Conservation (phyloP, 176 grass and related monocot species). For the Oryza meridionalis region DNA sequence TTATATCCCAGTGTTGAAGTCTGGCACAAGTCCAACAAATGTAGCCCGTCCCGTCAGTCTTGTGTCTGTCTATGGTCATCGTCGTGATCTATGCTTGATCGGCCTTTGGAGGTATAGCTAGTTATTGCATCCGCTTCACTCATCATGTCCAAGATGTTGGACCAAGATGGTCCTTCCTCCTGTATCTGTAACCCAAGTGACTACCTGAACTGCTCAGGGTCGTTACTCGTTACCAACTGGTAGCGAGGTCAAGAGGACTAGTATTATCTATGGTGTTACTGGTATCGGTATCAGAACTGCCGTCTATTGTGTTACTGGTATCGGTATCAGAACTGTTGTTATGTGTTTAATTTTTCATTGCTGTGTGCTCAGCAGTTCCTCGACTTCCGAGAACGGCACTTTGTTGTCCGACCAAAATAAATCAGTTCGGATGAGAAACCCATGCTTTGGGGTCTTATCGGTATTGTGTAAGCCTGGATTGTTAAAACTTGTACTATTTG, state of each 20-base stretch:
- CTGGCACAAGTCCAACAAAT: neutral
- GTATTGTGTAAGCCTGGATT: neutral
- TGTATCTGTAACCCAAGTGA: neutral
- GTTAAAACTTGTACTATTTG: neutral
- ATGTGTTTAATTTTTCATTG: neutral
- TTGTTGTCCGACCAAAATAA: constrained; percentile 26
- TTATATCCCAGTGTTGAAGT: constrained; percentile 6
- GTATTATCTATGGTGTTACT: neutral
- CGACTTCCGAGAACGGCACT: neutral
- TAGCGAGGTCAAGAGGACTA: neutral
- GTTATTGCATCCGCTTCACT: neutral
- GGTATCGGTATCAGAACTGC: neutral
- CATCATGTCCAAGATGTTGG: constrained; percentile 8
- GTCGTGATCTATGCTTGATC: constrained; percentile 18
- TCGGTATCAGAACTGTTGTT: neutral
- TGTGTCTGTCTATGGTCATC: constrained; percentile 9
- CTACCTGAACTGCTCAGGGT: neutral
- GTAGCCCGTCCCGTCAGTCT: neutral
- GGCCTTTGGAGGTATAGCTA: neutral
- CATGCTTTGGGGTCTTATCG: neutral
- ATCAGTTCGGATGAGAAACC: neutral
- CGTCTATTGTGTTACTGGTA: neutral
- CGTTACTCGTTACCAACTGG: neutral
- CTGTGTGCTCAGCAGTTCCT: constrained; percentile 10
- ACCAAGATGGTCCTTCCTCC: neutral